Conservation (phyloP, 106 monocot genomes). For the Allium cepa region DNA sequence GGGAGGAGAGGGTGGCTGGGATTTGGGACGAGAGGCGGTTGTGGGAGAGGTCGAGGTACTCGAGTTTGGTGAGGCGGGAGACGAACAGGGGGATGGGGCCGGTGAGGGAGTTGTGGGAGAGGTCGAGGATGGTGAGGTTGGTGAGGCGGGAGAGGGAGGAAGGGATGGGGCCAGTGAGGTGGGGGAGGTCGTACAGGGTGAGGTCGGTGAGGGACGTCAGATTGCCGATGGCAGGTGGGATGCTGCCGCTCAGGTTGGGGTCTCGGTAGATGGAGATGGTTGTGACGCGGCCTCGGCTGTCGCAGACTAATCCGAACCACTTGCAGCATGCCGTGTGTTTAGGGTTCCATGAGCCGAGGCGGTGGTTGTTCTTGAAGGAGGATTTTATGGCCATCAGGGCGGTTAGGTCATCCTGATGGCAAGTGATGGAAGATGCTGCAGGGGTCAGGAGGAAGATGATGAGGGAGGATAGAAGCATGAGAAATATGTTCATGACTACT, state of each 20-base stretch:
- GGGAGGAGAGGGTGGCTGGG: conserved; percentile 5
- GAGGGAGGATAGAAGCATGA: conserved; percentile 3
- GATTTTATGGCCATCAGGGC: conserved; percentile 37
- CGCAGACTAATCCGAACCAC: conserved; percentile 42
- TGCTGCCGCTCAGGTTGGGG: conserved; percentile 21
- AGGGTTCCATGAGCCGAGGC: conserved; percentile 14
- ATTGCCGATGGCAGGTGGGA: conserved; percentile 35
- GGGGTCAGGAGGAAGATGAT: not conserved
- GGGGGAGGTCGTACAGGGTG: conserved; percentile 2
- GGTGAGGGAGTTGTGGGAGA: conserved; percentile 12
- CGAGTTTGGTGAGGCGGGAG: conserved; percentile 6
- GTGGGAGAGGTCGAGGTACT: conserved; percentile 4
- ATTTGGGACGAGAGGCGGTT: conserved; percentile 14
- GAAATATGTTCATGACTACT: no score
- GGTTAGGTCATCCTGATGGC: conserved; percentile 32
- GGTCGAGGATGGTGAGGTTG: conserved; percentile 5
- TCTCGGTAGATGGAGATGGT: conserved; percentile 26
- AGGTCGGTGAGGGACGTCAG: conserved; percentile 20
- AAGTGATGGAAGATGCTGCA: conserved; percentile 7
- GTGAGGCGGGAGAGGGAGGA: conserved; percentile 9
- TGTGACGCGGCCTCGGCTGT: conserved; percentile 25
- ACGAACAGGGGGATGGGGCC: conserved; percentile 17
- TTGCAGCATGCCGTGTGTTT: conserved; percentile 32
- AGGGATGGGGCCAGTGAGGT: conserved; percentile 22
- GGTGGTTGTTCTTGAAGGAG: conserved; percentile 19